Evolutionary conservation across 345 rosid genomes (phyloP).

Genomic region (Gossypioides kirkii): DNA sequence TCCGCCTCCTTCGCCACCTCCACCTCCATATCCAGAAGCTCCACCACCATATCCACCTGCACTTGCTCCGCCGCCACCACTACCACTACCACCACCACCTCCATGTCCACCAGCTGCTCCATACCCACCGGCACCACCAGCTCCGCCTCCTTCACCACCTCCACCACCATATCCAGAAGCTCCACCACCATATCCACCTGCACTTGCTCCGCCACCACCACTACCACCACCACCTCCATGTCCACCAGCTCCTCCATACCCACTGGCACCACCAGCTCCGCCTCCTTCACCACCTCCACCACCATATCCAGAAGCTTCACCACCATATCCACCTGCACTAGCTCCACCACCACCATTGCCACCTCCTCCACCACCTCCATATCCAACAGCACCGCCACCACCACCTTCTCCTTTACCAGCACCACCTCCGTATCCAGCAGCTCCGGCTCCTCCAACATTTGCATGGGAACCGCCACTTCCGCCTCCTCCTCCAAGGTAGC

Average conservation of each 20-base stretch:
- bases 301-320: constrained; percentile 12
- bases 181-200: constrained; percentile 13
- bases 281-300: constrained; percentile 17
- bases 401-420: constrained; percentile 11
- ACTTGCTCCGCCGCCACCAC: not conserved
- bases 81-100: not conserved
- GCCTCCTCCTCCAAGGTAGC: constrained; percentile 6
- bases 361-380: constrained; percentile 17
- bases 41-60: constrained; percentile 12
- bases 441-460: constrained; percentile 19
- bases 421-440: constrained; percentile 24
- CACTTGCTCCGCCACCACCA: not conserved
- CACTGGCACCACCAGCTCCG: constrained; percentile 20
- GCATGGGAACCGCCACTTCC: constrained; percentile 16
- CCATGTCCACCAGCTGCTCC: constrained; percentile 1
- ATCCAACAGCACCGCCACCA: not conserved
- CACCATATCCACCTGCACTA: constrained; percentile 11
- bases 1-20: constrained; percentile 15
- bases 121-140: constrained; percentile 18
- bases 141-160: constrained; percentile 17
- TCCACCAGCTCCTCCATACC: constrained; percentile 8
- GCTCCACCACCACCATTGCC: constrained; percentile 22
- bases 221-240: not conserved
- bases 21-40: constrained; percentile 8
- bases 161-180: constrained; percentile 7